Evolutionary conservation across 2,329 filamentous ascomycete genomes (phyloP), one percentile per base, ranked within the genome.

Genomic region (Escovopsis sp.): DNA sequence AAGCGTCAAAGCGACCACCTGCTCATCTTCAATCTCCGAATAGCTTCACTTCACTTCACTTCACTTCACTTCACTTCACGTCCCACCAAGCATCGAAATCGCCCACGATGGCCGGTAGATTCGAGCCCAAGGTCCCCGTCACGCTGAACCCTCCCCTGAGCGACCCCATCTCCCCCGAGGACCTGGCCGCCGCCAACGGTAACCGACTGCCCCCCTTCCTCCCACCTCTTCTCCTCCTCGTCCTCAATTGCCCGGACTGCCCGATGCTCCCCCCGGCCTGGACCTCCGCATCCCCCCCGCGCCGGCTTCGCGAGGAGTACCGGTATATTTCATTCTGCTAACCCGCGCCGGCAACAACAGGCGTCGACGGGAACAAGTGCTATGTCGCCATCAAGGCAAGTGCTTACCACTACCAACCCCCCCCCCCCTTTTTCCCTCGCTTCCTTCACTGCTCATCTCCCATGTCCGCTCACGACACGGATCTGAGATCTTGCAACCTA

Each of bases 171-270:
- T 79, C 79, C n/a, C 55, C 71, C 2, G 84, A 91, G 44, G 79
- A 89, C 53, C 71, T 98, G 47, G 71, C 80, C 33, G 81, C 82
- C 59, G 86, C 85, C 52, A 77, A 91, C 58, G 91, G 91, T 94
- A 69, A 20, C 2, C 54, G 77, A 37, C 6, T 39, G 38, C 16
- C 15, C 24, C 27, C 14, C n/a, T 11, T 27, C n/a, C 24, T 39
- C 14, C n/a, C 14, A n/a, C 29, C 37, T 12, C 37, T 15, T 20
- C 20, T 20, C 20, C 20, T 20, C 20, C 4, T 20, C 20, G 4
- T 20, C 20, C 20, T 20, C 20, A 20, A 20, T 20, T 20, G 20
- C 20, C 20, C 20, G 20, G 20, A 20, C 4, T 20, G 3, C 20
- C 20, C 20, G 20, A 20, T 20, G 3, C 20, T 6, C 20, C 2